phyloP scores from a whole-genome alignment of 108 stramenopile genomes.

The Parmales sp. region DNA sequence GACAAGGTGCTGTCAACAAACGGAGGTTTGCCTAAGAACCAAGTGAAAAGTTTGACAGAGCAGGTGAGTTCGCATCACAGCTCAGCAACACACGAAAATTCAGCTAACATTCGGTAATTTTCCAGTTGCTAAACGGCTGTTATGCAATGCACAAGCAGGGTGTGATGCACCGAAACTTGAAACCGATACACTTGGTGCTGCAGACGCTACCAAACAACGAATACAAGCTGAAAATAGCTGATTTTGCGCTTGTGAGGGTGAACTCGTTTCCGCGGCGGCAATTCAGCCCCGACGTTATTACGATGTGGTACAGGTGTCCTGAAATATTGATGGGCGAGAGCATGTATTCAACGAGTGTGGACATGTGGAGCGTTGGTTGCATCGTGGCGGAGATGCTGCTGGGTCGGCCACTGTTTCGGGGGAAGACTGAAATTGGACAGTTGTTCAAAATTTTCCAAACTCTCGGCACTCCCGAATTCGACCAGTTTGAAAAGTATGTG shows the following conservation, averaged over 20 bases:
- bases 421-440: conserved; percentile 84
- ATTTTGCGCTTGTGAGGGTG: neutral
- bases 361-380: conserved; percentile 95
- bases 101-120: neutral
- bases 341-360: conserved; percentile 66
- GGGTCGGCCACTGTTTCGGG: conserved; percentile 85
- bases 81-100: neutral
- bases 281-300: conserved; percentile 83
- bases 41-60: no score
- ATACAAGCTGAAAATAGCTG: neutral
- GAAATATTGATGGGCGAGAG: conserved; percentile 84
- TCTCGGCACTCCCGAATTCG: conserved; percentile 57
- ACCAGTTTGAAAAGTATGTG: conserved; percentile 62
- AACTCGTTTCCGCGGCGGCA: neutral
- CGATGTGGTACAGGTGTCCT: conserved; percentile 96
- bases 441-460: conserved; percentile 65
- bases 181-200: neutral
- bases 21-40: neutral
- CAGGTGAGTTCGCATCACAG: neutral
- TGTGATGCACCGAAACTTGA: neutral
- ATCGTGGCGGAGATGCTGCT: conserved; percentile 85
- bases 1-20: neutral
- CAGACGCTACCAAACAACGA: neutral
- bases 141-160: neutral
- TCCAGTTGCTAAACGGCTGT: no score